A percentile compares a stretch with the other conserved stretches of the same genome.
These are phyloP conservation scores for Xylariaceae sp. DNA, from an alignment of 2,329 filamentous ascomycete genomes.

Conservation along the genomic window DNA sequence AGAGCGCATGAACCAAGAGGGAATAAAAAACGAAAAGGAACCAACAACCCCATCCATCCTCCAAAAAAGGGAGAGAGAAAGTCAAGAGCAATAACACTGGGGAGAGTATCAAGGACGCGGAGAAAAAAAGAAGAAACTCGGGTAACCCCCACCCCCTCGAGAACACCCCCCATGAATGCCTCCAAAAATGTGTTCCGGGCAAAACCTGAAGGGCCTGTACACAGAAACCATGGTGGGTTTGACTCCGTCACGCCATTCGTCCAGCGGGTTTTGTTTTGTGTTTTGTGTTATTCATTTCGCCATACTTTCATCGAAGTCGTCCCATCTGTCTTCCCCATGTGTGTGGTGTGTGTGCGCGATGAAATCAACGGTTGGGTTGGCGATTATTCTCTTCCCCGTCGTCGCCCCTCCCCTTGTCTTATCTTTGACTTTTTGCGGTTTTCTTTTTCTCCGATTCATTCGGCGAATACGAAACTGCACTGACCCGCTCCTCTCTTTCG, in stretches of 20 bases:
- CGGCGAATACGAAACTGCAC: neutral
- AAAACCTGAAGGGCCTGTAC: slow-evolving; percentile 7
- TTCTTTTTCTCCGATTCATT: slow-evolving; percentile 1
- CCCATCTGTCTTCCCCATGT: slow-evolving; percentile 2
- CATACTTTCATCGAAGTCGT: slow-evolving; percentile 17
- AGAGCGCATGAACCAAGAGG: slow-evolving; percentile 11
- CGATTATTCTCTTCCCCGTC: slow-evolving; percentile 5
- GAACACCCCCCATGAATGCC: neutral
- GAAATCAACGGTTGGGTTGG: neutral
- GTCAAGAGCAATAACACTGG: neutral
- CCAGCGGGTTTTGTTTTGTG: neutral
- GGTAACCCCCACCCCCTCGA: slow-evolving; percentile 9
- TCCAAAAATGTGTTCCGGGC: slow-evolving; percentile 8
- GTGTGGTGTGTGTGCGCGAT: slow-evolving; percentile 2
- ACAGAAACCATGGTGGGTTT: slow-evolving; percentile 8
- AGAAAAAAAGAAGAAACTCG: slow-evolving; percentile 1
- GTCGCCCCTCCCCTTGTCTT: neutral
- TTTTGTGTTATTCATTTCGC: slow-evolving; percentile 13
- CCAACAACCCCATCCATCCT: slow-evolving; percentile 12
- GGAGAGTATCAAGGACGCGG: slow-evolving; percentile 13
- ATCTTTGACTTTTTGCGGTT: neutral
- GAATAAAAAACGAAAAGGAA: slow-evolving; percentile 15
- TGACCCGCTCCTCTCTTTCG: slow-evolving; percentile 1
- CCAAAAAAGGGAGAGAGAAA: slow-evolving; percentile 1
- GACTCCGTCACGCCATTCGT: slow-evolving; percentile 21